phyloP scores from a whole-genome alignment of 1,139 yeast genomes.

The Chernovozyma sophiae-reginae region DNA sequence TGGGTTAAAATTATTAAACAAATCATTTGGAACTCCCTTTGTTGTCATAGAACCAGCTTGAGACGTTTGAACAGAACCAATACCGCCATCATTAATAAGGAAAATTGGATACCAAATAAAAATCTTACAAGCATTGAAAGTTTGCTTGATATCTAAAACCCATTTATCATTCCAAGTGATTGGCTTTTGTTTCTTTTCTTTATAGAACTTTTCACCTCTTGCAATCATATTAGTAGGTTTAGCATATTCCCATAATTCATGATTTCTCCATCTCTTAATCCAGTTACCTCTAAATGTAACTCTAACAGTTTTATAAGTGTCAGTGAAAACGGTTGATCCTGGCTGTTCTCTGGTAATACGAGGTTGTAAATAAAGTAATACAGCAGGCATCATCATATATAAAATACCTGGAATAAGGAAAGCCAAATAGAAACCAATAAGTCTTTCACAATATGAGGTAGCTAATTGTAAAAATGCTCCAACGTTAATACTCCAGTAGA shows the following conservation, averaged over 20 bases:
- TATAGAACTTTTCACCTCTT: constrained; percentile 35
- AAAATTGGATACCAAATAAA: constrained; percentile 61
- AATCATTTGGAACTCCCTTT: constrained; percentile 68
- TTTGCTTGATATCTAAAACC: constrained; percentile 57
- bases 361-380: constrained; percentile 36
- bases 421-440: constrained; percentile 76
- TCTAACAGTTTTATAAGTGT: constrained; percentile 35
- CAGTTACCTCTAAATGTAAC: constrained; percentile 40
- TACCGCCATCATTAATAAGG: constrained; percentile 63
- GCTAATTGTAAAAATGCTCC: constrained; percentile 79
- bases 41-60: constrained; percentile 66
- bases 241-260: constrained; percentile 53
- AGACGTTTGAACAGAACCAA: constrained; percentile 58
- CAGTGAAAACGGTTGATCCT: constrained; percentile 47
- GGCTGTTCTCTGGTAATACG: constrained; percentile 36
- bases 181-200: constrained; percentile 24
- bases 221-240: constrained; percentile 45
- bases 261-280: constrained; percentile 29
- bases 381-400: constrained; percentile 46
- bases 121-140: constrained; percentile 57
- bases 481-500: constrained; percentile 76
- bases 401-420: constrained; percentile 55
- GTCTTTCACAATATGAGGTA: constrained; percentile 67
- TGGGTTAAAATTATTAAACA: constrained; percentile 65
- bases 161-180: constrained; percentile 52